Evolutionary conservation across 805 yeast species (phyloP), one percentile per base, ranked within the genome.

Genomic region (Jamesozyma rosinii): DNA sequence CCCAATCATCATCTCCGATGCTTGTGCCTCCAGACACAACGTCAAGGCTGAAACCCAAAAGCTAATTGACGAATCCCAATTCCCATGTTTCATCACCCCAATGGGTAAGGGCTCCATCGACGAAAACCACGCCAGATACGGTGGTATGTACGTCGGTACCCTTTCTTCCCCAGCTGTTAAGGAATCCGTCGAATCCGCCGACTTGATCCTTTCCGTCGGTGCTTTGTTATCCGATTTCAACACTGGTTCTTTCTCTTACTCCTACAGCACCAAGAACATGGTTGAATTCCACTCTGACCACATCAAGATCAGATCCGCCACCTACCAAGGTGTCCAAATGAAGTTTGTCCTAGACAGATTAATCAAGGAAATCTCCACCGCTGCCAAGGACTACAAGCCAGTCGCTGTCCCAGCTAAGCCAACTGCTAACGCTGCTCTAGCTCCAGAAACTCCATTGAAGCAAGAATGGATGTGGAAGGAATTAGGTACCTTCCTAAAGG

Each of bases 71-170:
- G 59, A 65, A 38, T 81, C 89, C 20, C 75, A 79, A 58, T 82
- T 76, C 75, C 86, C 88, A n/a, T 79, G 79, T 26, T 83, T 75
- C 59, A 78, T 78, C 42, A 83, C 92, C 20, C 90, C 92, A 49
- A 81, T 83, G 87, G 92, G 90, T 61, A 83, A 83, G 61, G 79
- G 83, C 39, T 68, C 75, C 11, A 74, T 82, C 50, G 76, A 80
- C 61, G 92, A 83, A 64, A 68, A 68, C 41, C 70, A 75, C 53
- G 72, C 75, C 41, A 66, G 82, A 60, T 83, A 73, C 58, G 83
- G 82, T 47, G 92, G 92, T 60, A 82, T 79, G 43, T 83, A 83
- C 54, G 81, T 82, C 35, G 92, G 92, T 47, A 69, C 80, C 6
- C 66, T 83, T 49, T 78, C 89, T 11, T 65, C 65, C 40, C 83